Base-by-base conservation (phyloP, 257 asterid species). In the Jaltomata sinuosa region DNA sequence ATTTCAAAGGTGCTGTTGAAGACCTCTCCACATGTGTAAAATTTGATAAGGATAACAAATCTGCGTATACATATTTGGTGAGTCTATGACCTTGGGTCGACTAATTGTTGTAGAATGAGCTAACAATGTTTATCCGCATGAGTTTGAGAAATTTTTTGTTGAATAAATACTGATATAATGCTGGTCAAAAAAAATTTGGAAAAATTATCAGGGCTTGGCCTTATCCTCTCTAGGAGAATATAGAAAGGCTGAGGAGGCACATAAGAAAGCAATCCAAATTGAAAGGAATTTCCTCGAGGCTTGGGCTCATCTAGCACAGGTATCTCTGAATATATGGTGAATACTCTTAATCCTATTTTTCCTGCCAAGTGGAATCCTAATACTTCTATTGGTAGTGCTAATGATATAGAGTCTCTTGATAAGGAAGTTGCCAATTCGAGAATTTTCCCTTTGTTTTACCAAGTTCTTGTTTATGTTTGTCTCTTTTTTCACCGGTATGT, bases 251-350 rank as follows among this genome's bases (percentile, higher is more conserved):
- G 98, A 95, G 92, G 97, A 93, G 87, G 98, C 98, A 59, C 99
- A 97, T 89, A 84, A 71, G 92, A 94, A 90, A 90, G 98, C 99
- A 77, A 91, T 95, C 92, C 92, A 93, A 85, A 92, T 97, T 78
- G 99, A 97, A 89, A 87, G 87, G 82, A 90, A 79, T 80, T 97
- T 95, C 85, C 87, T 95, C 14, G 99, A 97, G 92, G 99, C 99
- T 76, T 94, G 98, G 98, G 88, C 97, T 86, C 98, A 97, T 92
- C 92, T 97, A 77, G 92, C 98, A 85, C 99, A 95, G 99, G 99
- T 95, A 90, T 86, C 83, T 27, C 27, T 42, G 59, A 59, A 82
- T 49, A 82, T 77, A 55, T 36, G 32, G 38, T 84, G 83, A 61
- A 32, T 27, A 8, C 62, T 47, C 42, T 27, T 76, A 76, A 25